Evolutionary conservation across 805 yeast species (phyloP), one percentile per base, ranked within the genome.

Genomic region (Zygoascus tannicola): DNA sequence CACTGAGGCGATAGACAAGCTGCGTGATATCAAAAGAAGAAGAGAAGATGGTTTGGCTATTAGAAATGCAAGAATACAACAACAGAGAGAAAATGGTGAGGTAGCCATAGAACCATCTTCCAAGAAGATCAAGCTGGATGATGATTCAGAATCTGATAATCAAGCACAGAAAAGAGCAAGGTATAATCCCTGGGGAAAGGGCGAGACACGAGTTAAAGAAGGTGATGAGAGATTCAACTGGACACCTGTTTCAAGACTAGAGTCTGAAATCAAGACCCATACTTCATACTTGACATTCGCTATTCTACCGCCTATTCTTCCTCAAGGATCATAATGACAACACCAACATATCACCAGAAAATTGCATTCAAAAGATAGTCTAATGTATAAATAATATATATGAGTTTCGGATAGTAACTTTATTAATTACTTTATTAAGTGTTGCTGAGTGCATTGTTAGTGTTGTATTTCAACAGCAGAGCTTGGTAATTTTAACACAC

Each of bases 251-350:
- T 78, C 95, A 15, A 81, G 78, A 59, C 69, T 80, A 5, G 98
- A 90, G 60, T 56, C 79, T 2, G 97, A 92, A 58, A 70, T 90
- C 54, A 90, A 90, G 65, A 81, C 87, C 4, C 99, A 92, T 56
- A 92, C 99, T 0, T 85, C 96, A 0, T 92, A 86, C 59, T 66
- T 92, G 56, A 85, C 96, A 1, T 92, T 92, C 72, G 99, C 98
- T 20, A 71, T 69, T 30, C 53, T 64, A 21, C 67, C 70, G 4
- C 69, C 71, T 2, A 14, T 30, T 2, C 16, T 37, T n/a, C 40
- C 40, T 7, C 12, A 37, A 4, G 21, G 21, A 5, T 18, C 5
- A 32, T 12, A n/a, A 32, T 10, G 8, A 14, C 14, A 26, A 10
- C 14, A 10, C 12, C 32, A 26, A 26, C 12, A 10, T 26, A 26